Evolutionary conservation across 192 early-diverging fungal genomes (phyloP), one percentile per base, ranked within the genome.

Genomic region (Coemansia sp.): DNA sequence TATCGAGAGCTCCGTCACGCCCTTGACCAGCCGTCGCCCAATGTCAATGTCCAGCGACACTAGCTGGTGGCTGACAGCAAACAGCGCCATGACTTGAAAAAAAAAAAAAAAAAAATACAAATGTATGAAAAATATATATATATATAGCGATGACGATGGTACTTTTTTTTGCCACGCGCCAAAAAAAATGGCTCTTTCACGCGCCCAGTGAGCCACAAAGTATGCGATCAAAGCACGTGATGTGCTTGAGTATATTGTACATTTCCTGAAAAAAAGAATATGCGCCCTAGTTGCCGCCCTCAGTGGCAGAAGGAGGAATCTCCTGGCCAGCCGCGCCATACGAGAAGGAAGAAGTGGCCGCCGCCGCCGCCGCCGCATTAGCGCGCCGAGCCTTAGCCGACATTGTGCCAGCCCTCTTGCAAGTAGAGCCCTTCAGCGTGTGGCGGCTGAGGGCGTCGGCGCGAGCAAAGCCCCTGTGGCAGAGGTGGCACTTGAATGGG

Each of bases 401-500:
- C 62, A 71, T 5, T 50, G 65, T 10, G 68, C 65, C 33, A 64
- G 71, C 4, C 31, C 75, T 67, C 69, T 83, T 83, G 72, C 80
- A 83, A 4, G 76, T 83, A 3, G 65, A 56, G 3, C 80, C 80
- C 61, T 83, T 83, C 31, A 72, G 62, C 2, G 68, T 83, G 59
- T 83, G 82, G 0, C 82, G 53, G 57, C 73, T 69, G 0, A 83
- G 73, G 0, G 82, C 82, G 38, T 83, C 82, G 1, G 82, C 73
- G 2, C 82, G 69, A 0, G 77, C 76, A 60, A 83, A 83, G 4
- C 73, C 73, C 36, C 73, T 61, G 11, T 53, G 25, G 57, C 88
- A 89, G 39, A 80, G 76, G 47, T 79, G 72, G 78, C 88, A 89
- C 61, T 82, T 65, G 66, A 85, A 88, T 9, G 86, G 88, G 11